Conservation (phyloP, 2,329 filamentous ascomycete species). For the Colletotrichum gloeosporioides region DNA sequence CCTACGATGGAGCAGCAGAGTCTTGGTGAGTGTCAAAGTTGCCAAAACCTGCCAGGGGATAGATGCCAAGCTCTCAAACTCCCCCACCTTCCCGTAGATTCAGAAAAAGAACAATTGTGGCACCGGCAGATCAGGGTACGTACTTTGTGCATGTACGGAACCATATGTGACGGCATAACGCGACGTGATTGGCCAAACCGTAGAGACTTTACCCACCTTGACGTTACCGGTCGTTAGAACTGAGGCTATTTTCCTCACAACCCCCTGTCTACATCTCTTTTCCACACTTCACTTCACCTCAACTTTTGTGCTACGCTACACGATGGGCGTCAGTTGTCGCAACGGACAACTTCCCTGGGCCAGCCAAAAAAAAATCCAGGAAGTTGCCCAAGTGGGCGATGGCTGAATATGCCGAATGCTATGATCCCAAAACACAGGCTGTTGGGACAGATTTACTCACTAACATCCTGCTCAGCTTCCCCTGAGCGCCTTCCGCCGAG, state of each 20-base stretch:
- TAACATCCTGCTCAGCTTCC: neutral
- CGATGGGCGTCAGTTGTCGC: neutral
- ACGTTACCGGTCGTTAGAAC: neutral
- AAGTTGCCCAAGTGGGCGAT: neutral
- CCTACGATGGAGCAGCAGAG: neutral
- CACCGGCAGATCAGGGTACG: neutral
- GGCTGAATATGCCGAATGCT: neutral
- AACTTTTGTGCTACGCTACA: neutral
- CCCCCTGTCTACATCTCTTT: neutral
- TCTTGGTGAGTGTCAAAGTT: neutral
- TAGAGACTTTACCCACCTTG: neutral
- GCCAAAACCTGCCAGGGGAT: neutral
- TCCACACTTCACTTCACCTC: neutral
- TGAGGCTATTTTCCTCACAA: neutral
- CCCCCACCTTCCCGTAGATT: conserved; percentile 5
- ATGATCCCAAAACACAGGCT: neutral
- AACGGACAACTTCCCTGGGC: neutral
- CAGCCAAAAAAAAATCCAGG: neutral
- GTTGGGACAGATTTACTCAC: neutral
- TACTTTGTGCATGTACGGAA: neutral
- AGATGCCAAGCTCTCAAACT: conserved; percentile 8
- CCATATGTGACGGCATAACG: neutral
- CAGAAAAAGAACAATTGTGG: neutral
- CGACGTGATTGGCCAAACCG: neutral
- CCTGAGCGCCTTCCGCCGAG: neutral